phyloP scores from a whole-genome alignment of 73 alveolate genomes.

The Paramecium bursaria region DNA sequence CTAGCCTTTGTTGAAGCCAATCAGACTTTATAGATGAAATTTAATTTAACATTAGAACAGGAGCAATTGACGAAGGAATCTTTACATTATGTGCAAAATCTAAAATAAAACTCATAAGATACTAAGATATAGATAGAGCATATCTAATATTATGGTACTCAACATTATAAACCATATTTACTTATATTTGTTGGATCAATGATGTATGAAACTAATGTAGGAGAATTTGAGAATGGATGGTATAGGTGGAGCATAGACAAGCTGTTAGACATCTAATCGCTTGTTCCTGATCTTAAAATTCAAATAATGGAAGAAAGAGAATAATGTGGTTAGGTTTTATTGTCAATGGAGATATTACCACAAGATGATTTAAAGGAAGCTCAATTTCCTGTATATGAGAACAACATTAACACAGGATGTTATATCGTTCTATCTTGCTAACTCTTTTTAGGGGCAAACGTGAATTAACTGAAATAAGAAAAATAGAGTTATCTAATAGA shows the following conservation, averaged over 20 bases:
- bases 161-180: conserved; percentile 4
- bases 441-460: conserved; percentile 2
- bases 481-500: neutral
- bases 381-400: neutral
- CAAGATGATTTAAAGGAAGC: conserved; percentile 34
- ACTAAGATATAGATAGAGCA: neutral
- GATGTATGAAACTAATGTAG: conserved; percentile 6
- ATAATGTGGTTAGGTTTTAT: neutral
- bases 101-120: neutral
- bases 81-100: neutral
- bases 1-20: conserved; percentile 26
- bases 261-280: neutral
- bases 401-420: neutral
- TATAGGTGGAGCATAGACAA: conserved; percentile 11
- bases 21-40: neutral
- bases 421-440: neutral
- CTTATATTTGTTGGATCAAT: neutral
- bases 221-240: conserved; percentile 1
- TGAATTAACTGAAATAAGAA: neutral
- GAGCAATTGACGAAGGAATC: conserved; percentile 14
- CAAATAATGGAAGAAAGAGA: conserved; percentile 8
- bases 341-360: conserved; percentile 26
- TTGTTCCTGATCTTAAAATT: conserved; percentile 17
- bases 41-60: neutral
- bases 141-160: neutral